These are phyloP conservation scores for Zasmidium angulare DNA, from an alignment of 2,329 filamentous ascomycete species.

Conservation along the genomic window DNA sequence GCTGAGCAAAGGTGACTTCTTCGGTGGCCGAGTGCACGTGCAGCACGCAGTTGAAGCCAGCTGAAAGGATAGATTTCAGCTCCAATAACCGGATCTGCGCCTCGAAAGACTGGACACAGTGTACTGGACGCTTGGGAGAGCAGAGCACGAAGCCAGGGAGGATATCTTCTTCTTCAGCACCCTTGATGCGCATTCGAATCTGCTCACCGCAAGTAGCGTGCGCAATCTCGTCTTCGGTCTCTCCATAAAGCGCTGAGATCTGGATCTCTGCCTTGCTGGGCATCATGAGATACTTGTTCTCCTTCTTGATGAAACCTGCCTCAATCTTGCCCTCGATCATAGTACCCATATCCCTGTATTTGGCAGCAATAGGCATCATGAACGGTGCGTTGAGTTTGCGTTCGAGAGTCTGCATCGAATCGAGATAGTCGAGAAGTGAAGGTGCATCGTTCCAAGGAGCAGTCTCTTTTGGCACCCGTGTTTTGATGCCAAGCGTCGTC, in stretches of 20 bases:
- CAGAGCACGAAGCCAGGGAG: slow-evolving; percentile 94
- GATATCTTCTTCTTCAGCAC: slow-evolving; percentile 96
- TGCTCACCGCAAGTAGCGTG: slow-evolving; percentile 90
- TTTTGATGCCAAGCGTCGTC: slow-evolving; percentile 81
- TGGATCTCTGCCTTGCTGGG: slow-evolving; percentile 82
- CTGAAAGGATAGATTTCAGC: slow-evolving; percentile 87
- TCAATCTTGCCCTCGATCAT: slow-evolving; percentile 98
- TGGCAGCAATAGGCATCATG: slow-evolving; percentile 97
- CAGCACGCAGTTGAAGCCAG: slow-evolving; percentile 96
- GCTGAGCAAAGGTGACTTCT: slow-evolving; percentile 85
- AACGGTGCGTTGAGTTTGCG: slow-evolving; percentile 96
- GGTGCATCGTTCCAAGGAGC: slow-evolving; percentile 86
- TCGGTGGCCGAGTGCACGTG: slow-evolving; percentile 97
- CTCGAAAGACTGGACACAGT: slow-evolving; percentile 87
- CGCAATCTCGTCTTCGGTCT: slow-evolving; percentile 88
- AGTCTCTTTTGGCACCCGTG: slow-evolving; percentile 73
- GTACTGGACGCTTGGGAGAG: slow-evolving; percentile 88
- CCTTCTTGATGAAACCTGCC: slow-evolving; percentile 90
- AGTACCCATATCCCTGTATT: slow-evolving; percentile 96
- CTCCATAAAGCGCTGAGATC: slow-evolving; percentile 84
- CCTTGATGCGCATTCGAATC: slow-evolving; percentile 85
- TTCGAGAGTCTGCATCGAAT: slow-evolving; percentile 86
- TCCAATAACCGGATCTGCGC: slow-evolving; percentile 96
- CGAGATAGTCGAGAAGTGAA: slow-evolving; percentile 92
- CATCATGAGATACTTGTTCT: slow-evolving; percentile 86